phyloP scores from a whole-genome alignment of 169 alveolate genomes.

The Babesia caballi region DNA sequence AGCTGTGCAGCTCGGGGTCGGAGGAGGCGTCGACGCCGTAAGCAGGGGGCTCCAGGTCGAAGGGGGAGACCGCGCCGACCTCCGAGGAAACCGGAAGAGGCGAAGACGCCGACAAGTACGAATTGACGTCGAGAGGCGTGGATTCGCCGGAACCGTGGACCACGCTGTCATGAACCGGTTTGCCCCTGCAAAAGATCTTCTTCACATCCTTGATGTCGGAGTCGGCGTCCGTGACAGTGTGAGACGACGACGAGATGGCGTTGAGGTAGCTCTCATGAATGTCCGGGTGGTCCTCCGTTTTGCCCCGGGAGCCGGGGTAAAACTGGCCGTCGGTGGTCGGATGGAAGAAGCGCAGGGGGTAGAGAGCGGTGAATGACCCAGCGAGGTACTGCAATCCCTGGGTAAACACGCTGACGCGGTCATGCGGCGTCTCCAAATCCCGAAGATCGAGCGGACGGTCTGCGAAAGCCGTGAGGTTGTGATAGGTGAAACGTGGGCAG shows the following conservation, averaged over 20 bases:
- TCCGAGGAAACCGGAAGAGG: too few relatives aligned
- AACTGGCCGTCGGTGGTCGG: constrained; percentile 1
- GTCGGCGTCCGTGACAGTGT: not conserved
- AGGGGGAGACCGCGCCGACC: too few relatives aligned
- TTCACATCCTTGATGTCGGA: constrained; percentile 11
- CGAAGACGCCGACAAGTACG: too few relatives aligned
- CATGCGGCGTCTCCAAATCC: constrained; percentile 63
- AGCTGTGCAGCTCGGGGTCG: too few relatives aligned
- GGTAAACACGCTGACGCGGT: constrained; percentile 28
- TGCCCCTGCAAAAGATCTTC: not conserved
- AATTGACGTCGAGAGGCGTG: too few relatives aligned
- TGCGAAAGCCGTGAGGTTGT: not conserved
- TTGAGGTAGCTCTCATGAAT: not conserved
- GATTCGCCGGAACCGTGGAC: too few relatives aligned
- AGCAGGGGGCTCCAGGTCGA: too few relatives aligned
- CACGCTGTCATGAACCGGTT: not conserved
- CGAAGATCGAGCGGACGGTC: constrained; percentile 48
- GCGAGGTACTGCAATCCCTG: constrained; percentile 57
- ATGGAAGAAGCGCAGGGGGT: constrained; percentile 5
- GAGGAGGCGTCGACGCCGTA: too few relatives aligned
- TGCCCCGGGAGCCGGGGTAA: constrained; percentile 4
- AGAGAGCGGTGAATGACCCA: constrained; percentile 47
- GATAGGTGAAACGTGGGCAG: too few relatives aligned
- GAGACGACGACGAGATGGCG: not conserved
- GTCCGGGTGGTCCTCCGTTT: not conserved